Evolutionary conservation across 2,329 filamentous ascomycete species (phyloP), one percentile per base, ranked within the genome.

Genomic region (Colletotrichum noveboracense): DNA sequence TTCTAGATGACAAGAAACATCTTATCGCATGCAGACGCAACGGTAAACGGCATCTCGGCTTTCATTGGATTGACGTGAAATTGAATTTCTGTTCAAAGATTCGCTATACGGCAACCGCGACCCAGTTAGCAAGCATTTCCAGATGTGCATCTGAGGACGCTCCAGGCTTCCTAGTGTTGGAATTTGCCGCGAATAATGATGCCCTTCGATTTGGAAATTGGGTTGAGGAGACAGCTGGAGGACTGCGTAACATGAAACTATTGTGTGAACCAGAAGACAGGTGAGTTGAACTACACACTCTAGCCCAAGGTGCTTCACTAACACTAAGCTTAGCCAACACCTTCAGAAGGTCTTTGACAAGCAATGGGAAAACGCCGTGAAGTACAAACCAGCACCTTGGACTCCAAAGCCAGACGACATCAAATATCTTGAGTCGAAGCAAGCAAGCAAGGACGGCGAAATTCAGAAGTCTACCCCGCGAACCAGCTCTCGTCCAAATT

Each of bases 21-120:
- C 68, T 71, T 13, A 4, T 76, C 18, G 64, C 43, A 6, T 36
- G 58, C 6, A 6, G 64, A 34, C 2, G 10, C 1, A 18, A 32
- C 9, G n/a, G 24, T 10, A 16, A 55, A 38, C 14, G 14, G 6
- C 61, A 21, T 32, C 52, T 56, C n/a, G 58, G 58, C 5, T 66
- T 61, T 14, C 30, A 34, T 7, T 76, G 74, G 74, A 30, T 76
- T 6, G 74, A 75, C 3, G 66, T 67, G 13, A 76, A 71, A 36
- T 12, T 75, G 16, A 66, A 43, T 18, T 55, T 24, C 6, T 76
- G 74, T 18, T 7, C 6, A 8, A 55, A n/a, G 21, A 56, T 76
- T 14, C 2, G 5, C 14, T 66, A 70, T 14, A 36, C 58, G 6
- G 14, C 28, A 21, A 30, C 6, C 1, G 26, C n/a, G 18, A 24